Conservation (phyloP, 768 basidiomycete species). For the Omphalotus guepiniiformis region DNA sequence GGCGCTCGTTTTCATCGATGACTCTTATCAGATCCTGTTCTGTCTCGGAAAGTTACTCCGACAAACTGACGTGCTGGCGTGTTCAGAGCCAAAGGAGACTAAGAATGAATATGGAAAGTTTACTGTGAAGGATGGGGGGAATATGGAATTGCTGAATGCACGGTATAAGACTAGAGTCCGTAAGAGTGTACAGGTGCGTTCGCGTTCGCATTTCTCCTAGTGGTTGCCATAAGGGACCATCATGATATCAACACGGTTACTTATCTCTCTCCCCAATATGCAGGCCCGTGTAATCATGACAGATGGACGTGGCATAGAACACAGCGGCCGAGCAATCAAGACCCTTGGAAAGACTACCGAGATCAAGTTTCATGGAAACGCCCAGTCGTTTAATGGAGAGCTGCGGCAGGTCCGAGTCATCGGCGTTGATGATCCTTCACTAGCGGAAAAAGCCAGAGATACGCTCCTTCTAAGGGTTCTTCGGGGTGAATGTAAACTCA, state of each 20-base stretch:
- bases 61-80: conserved; percentile 30
- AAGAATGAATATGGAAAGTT: conserved; percentile 30
- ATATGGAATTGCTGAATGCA: conserved; percentile 29
- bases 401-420: conserved; percentile 32
- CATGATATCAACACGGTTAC: too few relatives aligned
- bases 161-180: conserved; percentile 40
- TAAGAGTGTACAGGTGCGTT: conserved; percentile 31
- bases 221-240: too few relatives aligned
- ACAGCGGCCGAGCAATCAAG: conserved; percentile 26
- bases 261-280: too few relatives aligned
- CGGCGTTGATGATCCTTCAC: conserved; percentile 36
- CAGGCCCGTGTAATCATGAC: conserved; percentile 33
- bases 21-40: conserved; percentile 23
- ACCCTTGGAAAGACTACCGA: conserved; percentile 32
- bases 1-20: not conserved
- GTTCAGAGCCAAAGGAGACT: conserved; percentile 26
- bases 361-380: conserved; percentile 22
- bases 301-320: conserved; percentile 24
- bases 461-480: conserved; percentile 33
- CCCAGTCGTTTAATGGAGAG: conserved; percentile 16
- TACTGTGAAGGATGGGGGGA: conserved; percentile 21
- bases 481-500: conserved; percentile 26
- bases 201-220: too few relatives aligned
- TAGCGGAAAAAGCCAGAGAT: conserved; percentile 35
- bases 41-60: conserved; percentile 26